Conservation (phyloP, 2,329 filamentous ascomycete genomes). For the Fusarium oligoseptatum region DNA sequence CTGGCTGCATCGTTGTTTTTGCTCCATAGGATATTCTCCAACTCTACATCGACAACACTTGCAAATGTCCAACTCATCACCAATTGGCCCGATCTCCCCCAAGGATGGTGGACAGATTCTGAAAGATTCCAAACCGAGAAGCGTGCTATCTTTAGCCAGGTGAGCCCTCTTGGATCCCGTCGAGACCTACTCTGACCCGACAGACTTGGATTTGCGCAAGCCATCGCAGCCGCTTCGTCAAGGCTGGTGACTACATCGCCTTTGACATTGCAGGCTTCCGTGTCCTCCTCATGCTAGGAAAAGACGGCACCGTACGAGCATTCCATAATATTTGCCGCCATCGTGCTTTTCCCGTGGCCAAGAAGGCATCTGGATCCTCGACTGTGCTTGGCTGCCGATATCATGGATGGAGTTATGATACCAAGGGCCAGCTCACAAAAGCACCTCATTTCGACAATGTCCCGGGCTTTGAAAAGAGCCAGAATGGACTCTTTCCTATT, state of each 20-base stretch:
- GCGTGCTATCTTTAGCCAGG: not conserved
- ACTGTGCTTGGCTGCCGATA: slow-evolving; percentile 59
- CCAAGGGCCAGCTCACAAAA: slow-evolving; percentile 58
- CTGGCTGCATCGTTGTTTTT: not conserved
- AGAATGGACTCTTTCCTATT: not conserved
- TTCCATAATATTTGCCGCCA: slow-evolving; percentile 62
- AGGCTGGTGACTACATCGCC: slow-evolving; percentile 53
- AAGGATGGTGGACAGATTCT: slow-evolving; percentile 1
- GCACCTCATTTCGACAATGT: slow-evolving; percentile 51
- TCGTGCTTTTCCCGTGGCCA: slow-evolving; percentile 57
- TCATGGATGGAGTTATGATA: slow-evolving; percentile 61
- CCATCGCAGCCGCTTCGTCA: slow-evolving; percentile 51
- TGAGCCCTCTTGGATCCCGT: not conserved
- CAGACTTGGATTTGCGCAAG: slow-evolving; percentile 55
- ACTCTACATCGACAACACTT: not conserved
- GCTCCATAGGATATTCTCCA: not conserved
- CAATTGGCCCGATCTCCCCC: not conserved
- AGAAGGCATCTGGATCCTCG: slow-evolving; percentile 52
- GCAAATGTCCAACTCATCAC: not conserved
- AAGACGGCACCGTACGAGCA: slow-evolving; percentile 44
- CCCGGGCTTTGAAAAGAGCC: not conserved
- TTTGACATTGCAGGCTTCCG: slow-evolving; percentile 52
- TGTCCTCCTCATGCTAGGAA: slow-evolving; percentile 54
- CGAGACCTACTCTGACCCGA: slow-evolving; percentile 27
- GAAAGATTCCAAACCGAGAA: not conserved